Evolutionary conservation across 495 filamentous ascomycete genomes (phyloP).

Genomic region (Podospora pseudoanserina): DNA sequence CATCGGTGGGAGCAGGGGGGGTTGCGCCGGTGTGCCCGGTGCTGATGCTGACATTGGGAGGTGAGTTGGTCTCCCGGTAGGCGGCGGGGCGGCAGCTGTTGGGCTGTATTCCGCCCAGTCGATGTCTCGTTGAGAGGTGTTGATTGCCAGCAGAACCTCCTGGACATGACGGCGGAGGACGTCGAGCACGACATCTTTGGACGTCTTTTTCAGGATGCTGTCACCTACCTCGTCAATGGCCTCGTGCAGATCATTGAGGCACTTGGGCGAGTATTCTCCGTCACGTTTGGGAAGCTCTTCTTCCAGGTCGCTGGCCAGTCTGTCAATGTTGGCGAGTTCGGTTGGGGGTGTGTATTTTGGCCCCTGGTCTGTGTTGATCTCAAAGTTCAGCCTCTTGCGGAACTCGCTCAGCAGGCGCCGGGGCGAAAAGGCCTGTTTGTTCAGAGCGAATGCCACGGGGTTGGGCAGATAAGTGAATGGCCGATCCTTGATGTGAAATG

Average conservation of each 20-base stretch:
- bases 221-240: conserved; percentile 20
- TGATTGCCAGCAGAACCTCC: conserved; percentile 23
- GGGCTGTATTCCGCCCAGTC: not conserved
- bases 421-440: conserved; percentile 32
- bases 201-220: conserved; percentile 9
- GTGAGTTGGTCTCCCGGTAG: not conserved
- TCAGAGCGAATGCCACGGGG: conserved; percentile 35
- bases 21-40: not conserved
- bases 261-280: conserved; percentile 15
- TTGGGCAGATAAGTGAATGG: conserved; percentile 44
- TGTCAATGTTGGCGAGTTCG: conserved; percentile 10
- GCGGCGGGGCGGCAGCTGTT: not conserved
- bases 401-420: conserved; percentile 26
- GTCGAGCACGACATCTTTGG: conserved; percentile 23
- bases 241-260: conserved; percentile 21
- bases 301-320: conserved; percentile 8
- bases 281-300: conserved; percentile 10
- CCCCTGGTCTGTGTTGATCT: conserved; percentile 3
- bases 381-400: conserved; percentile 14
- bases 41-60: not conserved
- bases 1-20: not conserved
- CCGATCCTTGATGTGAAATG: conserved; percentile 33
- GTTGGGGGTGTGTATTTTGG: not conserved
- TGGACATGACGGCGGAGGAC: conserved; percentile 28
- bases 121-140: conserved; percentile 12